Evolutionary conservation across 371 early-diverging fungal species (phyloP), one percentile per base, ranked within the genome.

Genomic region (Mortierella sp.): DNA sequence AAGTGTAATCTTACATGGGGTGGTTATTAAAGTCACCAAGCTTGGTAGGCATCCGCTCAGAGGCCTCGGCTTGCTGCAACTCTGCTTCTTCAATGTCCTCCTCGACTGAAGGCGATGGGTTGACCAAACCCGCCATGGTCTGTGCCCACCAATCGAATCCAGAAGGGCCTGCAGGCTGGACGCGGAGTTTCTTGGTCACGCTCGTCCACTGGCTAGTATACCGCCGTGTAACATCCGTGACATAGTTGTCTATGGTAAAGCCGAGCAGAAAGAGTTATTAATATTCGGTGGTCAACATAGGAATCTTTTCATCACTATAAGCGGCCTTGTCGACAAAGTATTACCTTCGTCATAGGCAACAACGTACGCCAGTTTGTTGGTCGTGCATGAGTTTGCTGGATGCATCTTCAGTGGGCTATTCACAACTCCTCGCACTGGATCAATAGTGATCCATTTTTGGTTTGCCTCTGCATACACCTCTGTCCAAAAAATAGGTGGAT

Each of bases 21-120:
- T 96, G 97, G 64, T 93, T 92, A 50, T 94, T 93, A 88, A 97
- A 97, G 24, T 91, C 96, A 1, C 89, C 89, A 8, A 96, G 87
- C 8, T 92, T 92, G 2, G 91, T 94, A 1, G 98, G 98, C 94
- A 98, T 96, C n/a, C 88, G 79, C 74, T 96, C 95, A 14, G 87
- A 86, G 6, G 86, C 71, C 34, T 91, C 87, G 8, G 80, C 71
- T 6, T 81, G 73, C 34, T 89, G 89, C 72, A 95, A 67, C 26
- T 92, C 91, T 0, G 79, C 83, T 34, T 91, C 88, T 71, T 96
- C 96, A 4, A 79, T 53, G 6, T 87, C 85, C 59, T 91, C 92
- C 46, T 82, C 82, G 46, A 79, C 40, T 3, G 80, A 80, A 5
- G 75, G 72, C 40, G 75, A 54, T 5, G 85, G 82, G 46, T 85